These are phyloP conservation scores for Camellia japonica DNA, from an alignment of 148 eudicot genomes.

Conservation along the genomic window DNA sequence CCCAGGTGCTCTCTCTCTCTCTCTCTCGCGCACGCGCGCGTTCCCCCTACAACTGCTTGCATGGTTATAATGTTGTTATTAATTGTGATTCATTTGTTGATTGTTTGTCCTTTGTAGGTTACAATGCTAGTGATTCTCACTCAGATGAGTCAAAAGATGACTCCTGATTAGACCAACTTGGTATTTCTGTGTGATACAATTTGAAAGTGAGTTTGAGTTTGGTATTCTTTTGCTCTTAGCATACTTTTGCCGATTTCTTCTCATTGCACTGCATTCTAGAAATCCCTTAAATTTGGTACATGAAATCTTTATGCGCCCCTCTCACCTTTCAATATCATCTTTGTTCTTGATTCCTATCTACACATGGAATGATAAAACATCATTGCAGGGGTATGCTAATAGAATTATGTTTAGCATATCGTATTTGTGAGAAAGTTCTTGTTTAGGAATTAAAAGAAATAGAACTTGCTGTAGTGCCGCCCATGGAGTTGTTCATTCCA, in stretches of 20 bases:
- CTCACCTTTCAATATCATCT: not conserved
- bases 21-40: not conserved
- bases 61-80: not conserved
- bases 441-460: too few relatives aligned
- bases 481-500: not conserved
- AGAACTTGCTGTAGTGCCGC: not conserved
- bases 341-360: not conserved
- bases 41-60: not conserved
- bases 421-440: not conserved
- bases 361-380: not conserved
- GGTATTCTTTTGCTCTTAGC: not conserved
- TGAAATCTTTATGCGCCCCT: not conserved
- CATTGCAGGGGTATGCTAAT: not conserved
- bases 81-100: slow-evolving; percentile 10
- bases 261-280: not conserved
- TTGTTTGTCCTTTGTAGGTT: slow-evolving; percentile 44
- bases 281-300: not conserved
- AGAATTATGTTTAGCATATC: not conserved
- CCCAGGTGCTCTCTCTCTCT: slow-evolving; percentile 48
- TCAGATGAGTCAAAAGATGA: slow-evolving; percentile 57
- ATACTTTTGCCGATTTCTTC: not conserved
- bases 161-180: slow-evolving; percentile 27
- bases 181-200: slow-evolving; percentile 14
- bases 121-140: slow-evolving; percentile 93
- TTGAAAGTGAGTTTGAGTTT: slow-evolving; percentile 21